These are phyloP conservation scores for Adansonia rubrostipa DNA, from an alignment of 441 rosid species.

Conservation along the genomic window DNA sequence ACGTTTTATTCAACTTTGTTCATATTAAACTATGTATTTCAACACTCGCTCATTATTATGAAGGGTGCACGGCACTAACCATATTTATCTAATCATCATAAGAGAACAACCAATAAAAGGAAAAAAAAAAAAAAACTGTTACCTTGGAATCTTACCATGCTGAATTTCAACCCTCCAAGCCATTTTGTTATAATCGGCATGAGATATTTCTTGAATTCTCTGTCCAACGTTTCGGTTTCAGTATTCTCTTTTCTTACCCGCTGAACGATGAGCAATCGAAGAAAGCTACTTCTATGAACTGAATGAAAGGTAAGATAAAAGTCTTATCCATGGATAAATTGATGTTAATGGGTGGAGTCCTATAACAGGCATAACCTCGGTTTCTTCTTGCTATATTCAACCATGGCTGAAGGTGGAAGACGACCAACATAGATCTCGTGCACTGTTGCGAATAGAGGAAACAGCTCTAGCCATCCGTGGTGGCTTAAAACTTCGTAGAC, in stretches of 20 bases:
- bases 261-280: conserved; percentile 8
- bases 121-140: background rate
- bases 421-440: conserved; percentile 70
- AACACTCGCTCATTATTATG: conserved; percentile 14
- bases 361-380: conserved; percentile 47
- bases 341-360: conserved; percentile 26
- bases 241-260: background rate
- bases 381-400: conserved; percentile 76
- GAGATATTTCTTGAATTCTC: background rate
- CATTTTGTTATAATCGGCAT: conserved; percentile 11
- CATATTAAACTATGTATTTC: background rate
- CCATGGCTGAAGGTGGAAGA: conserved; percentile 90
- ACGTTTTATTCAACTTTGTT: background rate
- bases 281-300: conserved; percentile 19
- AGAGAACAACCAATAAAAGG: conserved; percentile 14
- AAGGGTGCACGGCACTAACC: background rate
- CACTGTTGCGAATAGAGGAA: conserved; percentile 84
- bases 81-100: background rate
- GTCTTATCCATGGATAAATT: conserved; percentile 5
- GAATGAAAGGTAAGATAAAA: conserved; percentile 3
- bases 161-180: conserved; percentile 18
- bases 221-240: background rate
- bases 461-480: conserved; percentile 82
- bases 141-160: background rate
- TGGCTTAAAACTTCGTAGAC: conserved; percentile 80